Evolutionary conservation across 148 eudicot genomes (phyloP), one percentile per base, ranked within the genome.

Genomic region (Rhododendron williamsianum): DNA sequence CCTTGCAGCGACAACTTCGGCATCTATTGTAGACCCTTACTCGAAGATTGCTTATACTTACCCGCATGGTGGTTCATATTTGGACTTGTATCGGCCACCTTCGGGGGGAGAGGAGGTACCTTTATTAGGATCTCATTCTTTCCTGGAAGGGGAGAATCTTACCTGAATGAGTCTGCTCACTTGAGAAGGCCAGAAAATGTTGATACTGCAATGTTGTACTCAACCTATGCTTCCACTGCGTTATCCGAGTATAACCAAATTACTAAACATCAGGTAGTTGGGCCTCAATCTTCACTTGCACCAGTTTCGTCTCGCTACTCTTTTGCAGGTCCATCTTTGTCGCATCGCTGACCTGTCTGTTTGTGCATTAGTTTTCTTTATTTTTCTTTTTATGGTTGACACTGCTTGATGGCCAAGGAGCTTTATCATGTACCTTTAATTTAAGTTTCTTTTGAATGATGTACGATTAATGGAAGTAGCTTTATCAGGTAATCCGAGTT

Each of bases 291-390:
- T 21, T 78, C 35, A 8, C 81, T 78, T 46, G 81, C 93, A 69
- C 87, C 95, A 21, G 98, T 93, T 30, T 91, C 98, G 69, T 88
- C 94, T 63, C 94, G 93, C 16, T 95, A 93, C 86, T 87, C 95
- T 52, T 93, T 95, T 88, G 89, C 88, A 0, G 93, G 95, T 10
- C 92, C 91, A 25, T 78, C 81, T 11, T 46, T 46, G 56, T 46
- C 58, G 9, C 54, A 12, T 78, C 81, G 35, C 35, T 78, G 56
- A 78, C 19, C 81, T 78, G 9, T 78, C 35, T 30, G 11, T 15
- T 7, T 38, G 21, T 73, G 43, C 77, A 33, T 21, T 35, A 73
- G 23, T 73, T 73, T 72, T 67, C 15, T 67, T 25, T 54, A 3
- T 9, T 9, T 63, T 63, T 10, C 13, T n/a, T 4, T 71, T 12